These are phyloP conservation scores for Gossypium schwendimanii DNA, from an alignment of 441 rosid species.

Conservation along the genomic window DNA sequence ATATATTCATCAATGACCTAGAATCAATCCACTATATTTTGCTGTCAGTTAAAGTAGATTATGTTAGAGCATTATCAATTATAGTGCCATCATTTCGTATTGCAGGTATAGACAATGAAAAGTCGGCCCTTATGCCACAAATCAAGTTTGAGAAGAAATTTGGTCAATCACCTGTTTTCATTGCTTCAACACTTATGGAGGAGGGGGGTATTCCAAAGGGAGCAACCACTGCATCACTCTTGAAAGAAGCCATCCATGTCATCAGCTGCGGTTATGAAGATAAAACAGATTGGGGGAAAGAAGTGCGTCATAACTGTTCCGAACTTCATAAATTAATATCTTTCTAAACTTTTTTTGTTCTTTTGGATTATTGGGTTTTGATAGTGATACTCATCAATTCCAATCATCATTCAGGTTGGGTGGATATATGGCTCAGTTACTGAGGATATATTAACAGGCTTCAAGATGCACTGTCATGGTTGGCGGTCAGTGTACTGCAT, in stretches of 20 bases:
- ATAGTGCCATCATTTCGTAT: neutral
- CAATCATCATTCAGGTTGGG: slow-evolving; percentile 52
- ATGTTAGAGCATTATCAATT: neutral
- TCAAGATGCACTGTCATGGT: slow-evolving; percentile 99
- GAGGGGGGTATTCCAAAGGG: slow-evolving; percentile 78
- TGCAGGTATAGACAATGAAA: slow-evolving; percentile 54
- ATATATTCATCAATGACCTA: neutral
- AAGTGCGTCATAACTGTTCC: slow-evolving; percentile 32
- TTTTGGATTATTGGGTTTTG: neutral
- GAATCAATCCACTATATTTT: neutral
- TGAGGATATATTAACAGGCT: slow-evolving; percentile 95
- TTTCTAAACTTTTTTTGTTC: neutral
- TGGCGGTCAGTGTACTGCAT: slow-evolving; percentile 97
- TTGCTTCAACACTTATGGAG: slow-evolving; percentile 71
- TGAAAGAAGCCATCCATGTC: slow-evolving; percentile 96
- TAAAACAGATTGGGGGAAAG: slow-evolving; percentile 97
- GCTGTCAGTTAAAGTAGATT: neutral
- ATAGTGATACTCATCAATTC: neutral
- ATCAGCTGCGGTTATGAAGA: slow-evolving; percentile 97
- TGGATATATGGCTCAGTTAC: slow-evolving; percentile 99
- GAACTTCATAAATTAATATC: neutral
- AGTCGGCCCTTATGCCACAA: slow-evolving; percentile 48
- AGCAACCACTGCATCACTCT: slow-evolving; percentile 70
- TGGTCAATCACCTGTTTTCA: slow-evolving; percentile 87
- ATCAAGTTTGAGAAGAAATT: slow-evolving; percentile 84